These are phyloP conservation scores for Wickerhamiella alocasiicola DNA, from an alignment of 805 yeast genomes.

Conservation along the genomic window DNA sequence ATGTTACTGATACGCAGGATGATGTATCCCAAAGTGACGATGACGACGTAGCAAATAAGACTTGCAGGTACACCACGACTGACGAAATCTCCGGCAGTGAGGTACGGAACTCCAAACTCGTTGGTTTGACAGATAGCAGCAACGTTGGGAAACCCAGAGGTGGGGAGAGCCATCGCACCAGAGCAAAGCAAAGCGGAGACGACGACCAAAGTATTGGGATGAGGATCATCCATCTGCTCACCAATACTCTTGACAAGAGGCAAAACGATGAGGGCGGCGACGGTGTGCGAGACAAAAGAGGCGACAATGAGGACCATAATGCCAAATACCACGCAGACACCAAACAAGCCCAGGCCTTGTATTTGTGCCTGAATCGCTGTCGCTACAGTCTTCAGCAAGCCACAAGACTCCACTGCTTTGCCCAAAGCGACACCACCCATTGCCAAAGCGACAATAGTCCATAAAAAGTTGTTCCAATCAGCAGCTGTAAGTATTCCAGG, in stretches of 20 bases:
- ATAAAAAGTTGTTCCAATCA: conserved; percentile 88
- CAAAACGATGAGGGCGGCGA: conserved; percentile 84
- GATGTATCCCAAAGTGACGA: conserved; percentile 68
- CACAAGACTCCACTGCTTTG: conserved; percentile 87
- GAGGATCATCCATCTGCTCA: conserved; percentile 45
- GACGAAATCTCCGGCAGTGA: conserved; percentile 76
- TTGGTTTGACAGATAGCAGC: conserved; percentile 93
- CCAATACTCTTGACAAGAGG: conserved; percentile 90
- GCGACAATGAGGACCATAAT: conserved; percentile 71
- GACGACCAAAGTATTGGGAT: conserved; percentile 71
- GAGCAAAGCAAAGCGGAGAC: conserved; percentile 61
- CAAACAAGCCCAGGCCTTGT: conserved; percentile 55
- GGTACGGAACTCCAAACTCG: conserved; percentile 80
- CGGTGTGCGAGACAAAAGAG: conserved; percentile 93
- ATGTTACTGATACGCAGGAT: conserved; percentile 39
- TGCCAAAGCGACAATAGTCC: conserved; percentile 92
- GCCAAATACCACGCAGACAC: conserved; percentile 69
- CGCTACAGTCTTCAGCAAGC: conserved; percentile 72
- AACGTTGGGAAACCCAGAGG: conserved; percentile 95
- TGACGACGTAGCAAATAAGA: conserved; percentile 54
- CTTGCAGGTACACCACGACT: conserved; percentile 87
- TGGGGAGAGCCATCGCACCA: conserved; percentile 94
- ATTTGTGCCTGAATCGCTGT: conserved; percentile 49
- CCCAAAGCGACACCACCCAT: conserved; percentile 98
- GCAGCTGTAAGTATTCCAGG: conserved; percentile 77